Evolutionary conservation across 768 basidiomycete species (phyloP).

Genomic region (Leccinum olivaceopallidum): DNA sequence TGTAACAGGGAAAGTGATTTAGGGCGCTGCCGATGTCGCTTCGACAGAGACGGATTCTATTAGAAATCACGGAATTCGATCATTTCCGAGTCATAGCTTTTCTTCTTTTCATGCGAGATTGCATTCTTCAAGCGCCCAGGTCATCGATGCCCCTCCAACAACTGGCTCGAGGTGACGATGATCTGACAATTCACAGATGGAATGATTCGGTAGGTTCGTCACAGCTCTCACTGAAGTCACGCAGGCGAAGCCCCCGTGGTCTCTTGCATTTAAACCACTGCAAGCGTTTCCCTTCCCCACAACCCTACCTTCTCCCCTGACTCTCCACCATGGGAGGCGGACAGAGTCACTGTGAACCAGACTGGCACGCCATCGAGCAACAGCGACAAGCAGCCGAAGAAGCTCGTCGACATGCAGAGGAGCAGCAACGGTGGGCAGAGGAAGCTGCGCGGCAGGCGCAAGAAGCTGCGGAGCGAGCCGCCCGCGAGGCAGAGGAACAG

Average conservation of each 20-base stretch:
- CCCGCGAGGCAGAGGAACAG: constrained; percentile 23
- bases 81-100: too few relatives aligned
- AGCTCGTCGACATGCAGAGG: constrained; percentile 24
- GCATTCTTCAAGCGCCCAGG: too few relatives aligned
- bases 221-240: too few relatives aligned
- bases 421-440: constrained; percentile 18
- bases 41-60: background rate
- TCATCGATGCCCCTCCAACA: too few relatives aligned
- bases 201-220: too few relatives aligned
- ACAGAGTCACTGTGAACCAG: constrained; percentile 22
- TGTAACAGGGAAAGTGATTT: background rate
- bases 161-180: too few relatives aligned
- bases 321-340: constrained; percentile 26
- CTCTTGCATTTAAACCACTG: too few relatives aligned
- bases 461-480: constrained; percentile 26
- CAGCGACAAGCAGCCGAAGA: constrained; percentile 19
- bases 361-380: constrained; percentile 26
- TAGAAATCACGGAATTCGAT: constrained; percentile 8
- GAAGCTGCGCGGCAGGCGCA: constrained; percentile 21
- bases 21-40: background rate
- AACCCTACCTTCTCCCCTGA: background rate
- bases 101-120: too few relatives aligned
- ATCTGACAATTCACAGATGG: too few relatives aligned
- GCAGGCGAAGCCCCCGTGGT: constrained; percentile 1
- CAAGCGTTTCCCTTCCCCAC: too few relatives aligned